Evolutionary conservation across 225 moss, liverwort and hornwort species (phyloP).

Genomic region (Marchantia paleacea): DNA sequence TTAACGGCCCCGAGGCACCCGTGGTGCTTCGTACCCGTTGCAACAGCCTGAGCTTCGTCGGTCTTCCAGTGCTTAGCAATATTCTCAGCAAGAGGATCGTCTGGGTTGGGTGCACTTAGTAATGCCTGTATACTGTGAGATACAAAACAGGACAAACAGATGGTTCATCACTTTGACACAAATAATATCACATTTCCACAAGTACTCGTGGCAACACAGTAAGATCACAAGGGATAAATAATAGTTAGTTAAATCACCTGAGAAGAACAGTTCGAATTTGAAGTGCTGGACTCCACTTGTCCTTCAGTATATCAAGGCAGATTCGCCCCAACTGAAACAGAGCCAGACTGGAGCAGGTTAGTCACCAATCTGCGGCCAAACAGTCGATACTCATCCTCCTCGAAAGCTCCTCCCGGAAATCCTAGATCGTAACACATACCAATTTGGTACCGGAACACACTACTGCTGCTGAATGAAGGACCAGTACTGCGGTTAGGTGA

Average conservation of each 20-base stretch:
- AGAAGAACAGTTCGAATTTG: constrained; percentile 95
- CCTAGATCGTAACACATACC: not conserved
- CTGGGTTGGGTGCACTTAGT: constrained; percentile 95
- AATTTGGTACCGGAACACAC: not conserved
- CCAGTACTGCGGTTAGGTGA: not conserved
- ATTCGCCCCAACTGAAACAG: constrained; percentile 63
- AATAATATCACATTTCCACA: too few species aligned
- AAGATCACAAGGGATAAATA: not conserved
- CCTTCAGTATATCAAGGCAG: constrained; percentile 95
- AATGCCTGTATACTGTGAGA: constrained; percentile 88
- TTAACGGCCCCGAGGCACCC: too few species aligned
- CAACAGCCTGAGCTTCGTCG: constrained; percentile 88
- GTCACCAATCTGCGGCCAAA: not conserved
- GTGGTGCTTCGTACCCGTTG: constrained; percentile 54
- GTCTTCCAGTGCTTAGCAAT: constrained; percentile 98
- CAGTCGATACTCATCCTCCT: not conserved
- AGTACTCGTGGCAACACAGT: too few species aligned
- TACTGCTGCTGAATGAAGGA: not conserved
- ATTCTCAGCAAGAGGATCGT: constrained; percentile 95
- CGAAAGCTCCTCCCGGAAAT: not conserved
- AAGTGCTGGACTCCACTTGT: constrained; percentile 98
- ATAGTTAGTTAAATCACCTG: constrained; percentile 43
- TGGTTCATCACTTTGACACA: too few species aligned
- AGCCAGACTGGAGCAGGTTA: not conserved
- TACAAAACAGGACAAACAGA: not conserved